phyloP scores from a whole-genome alignment of 148 eudicot genomes.

The Silene uniflora region DNA sequence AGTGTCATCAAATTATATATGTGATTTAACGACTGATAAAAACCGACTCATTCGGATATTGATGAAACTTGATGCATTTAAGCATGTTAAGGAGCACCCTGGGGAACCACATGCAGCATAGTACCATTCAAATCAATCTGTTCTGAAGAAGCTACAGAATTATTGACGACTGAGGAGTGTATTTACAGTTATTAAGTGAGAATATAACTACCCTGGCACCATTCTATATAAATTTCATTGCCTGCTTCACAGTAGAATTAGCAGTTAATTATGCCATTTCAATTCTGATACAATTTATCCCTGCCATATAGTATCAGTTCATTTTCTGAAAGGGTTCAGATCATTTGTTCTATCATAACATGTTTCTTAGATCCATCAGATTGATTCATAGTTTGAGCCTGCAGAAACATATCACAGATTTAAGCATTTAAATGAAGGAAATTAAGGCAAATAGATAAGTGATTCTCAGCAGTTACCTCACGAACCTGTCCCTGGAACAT shows the following conservation, averaged over 20 bases:
- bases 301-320: background rate
- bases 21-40: no score
- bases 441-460: no score
- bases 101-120: no score
- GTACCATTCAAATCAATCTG: no score
- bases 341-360: constrained; percentile 2
- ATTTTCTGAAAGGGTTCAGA: constrained; percentile 2
- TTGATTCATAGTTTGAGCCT: constrained; percentile 10
- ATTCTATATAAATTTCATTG: no score
- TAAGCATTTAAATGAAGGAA: background rate
- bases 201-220: no score
- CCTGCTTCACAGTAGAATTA: no score
- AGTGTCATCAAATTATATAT: no score
- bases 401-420: background rate
- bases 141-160: no score
- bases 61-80: background rate
- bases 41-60: no score
- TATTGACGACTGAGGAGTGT: no score
- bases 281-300: background rate
- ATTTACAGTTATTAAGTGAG: no score
- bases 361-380: background rate
- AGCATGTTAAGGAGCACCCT: background rate
- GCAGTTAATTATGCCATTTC: background rate
- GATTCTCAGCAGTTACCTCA: background rate
- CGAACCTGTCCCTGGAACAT: background rate